Evolutionary conservation across 805 yeast species (phyloP).

Genomic region (Sungouiozyma intestinalis): DNA sequence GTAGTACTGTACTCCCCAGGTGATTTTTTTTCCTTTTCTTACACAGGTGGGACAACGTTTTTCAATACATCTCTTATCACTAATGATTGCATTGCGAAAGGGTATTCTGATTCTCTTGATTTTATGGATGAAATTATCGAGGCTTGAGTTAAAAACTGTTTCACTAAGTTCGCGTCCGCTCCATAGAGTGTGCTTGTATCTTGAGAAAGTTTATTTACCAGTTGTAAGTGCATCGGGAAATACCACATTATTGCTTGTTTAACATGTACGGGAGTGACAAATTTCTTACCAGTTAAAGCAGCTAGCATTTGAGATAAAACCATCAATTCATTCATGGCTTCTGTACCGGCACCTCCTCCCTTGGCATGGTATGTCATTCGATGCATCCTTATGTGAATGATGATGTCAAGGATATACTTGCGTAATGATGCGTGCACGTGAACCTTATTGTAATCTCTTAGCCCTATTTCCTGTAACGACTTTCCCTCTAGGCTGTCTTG

Average conservation of each 20-base stretch:
- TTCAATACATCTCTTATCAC: conserved; percentile 43
- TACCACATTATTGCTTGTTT: conserved; percentile 38
- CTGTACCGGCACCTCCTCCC: conserved; percentile 42
- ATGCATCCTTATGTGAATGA: conserved; percentile 46
- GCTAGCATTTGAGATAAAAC: conserved; percentile 33
- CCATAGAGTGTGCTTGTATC: conserved; percentile 24
- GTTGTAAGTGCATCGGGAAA: conserved; percentile 45
- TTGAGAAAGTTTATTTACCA: conserved; percentile 30
- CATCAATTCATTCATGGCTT: conserved; percentile 36
- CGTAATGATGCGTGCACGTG: conserved; percentile 7
- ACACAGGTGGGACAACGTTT: conserved; percentile 36
- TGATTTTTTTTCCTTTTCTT: background rate
- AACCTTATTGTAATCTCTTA: background rate
- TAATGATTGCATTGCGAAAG: conserved; percentile 30
- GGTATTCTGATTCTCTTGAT: conserved; percentile 12
- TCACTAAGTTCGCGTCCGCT: conserved; percentile 19
- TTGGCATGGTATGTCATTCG: conserved; percentile 34
- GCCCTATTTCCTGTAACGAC: background rate
- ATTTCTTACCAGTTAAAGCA: conserved; percentile 28
- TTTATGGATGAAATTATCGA: conserved; percentile 12
- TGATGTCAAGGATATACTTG: conserved; percentile 48
- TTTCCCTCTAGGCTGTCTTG: background rate
- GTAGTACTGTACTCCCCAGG: no score
- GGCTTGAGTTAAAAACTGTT: conserved; percentile 16
- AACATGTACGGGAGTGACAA: conserved; percentile 44